Base-by-base conservation (phyloP, 2,329 filamentous ascomycete genomes). In the Trichoderma sp. region DNA sequence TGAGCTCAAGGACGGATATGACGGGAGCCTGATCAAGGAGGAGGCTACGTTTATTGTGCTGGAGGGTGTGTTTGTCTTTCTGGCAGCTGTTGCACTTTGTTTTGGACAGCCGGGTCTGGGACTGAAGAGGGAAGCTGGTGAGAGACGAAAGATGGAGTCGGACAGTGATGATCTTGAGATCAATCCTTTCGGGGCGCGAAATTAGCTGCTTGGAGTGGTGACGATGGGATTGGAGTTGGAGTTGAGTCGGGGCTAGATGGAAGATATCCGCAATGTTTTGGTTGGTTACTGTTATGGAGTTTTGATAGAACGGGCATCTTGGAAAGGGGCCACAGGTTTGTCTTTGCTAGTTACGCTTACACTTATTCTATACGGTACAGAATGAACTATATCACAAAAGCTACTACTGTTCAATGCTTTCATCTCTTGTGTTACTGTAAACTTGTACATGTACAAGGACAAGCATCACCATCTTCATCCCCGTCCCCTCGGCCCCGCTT, bases 1-100 rank as follows among this genome's bases (percentile, higher is more conserved):
- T 5, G 89, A 91, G 79, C 77, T 91, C 61, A 83, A 81, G 67
- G 81, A 88, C 41, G 88, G 88, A 4, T 91, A 88, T 78, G 47
- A 71, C 26, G 86, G 86, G 1, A 72, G 77, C 1, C 74, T 89
- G 67, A 85, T 89, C 63, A 75, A 74, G 64, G 76, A 86, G 45
- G 78, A 87, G 74, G 69, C 73, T 0, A 74, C 81, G 5, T 86
- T 87, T 67, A 83, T 86, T 67, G 77, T 76, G 0, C 75, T 87
- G 3, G 85, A 87, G 77, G 82, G 82, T 45, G 66, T 72, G 15
- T 64, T 79, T 14, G 75, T 81, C 19, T 72, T 76, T 15, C 64
- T 80, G 10, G 78, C 79, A 14, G 75, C 72, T 9, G 43, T 73
- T 24, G 70, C 75, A 4, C 74, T 81, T n/a, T 75, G 69, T 70